Evolutionary conservation across 2,329 filamentous ascomycete genomes (phyloP), one percentile per base, ranked within the genome.

Genomic region (Sclerotinia nivalis): DNA sequence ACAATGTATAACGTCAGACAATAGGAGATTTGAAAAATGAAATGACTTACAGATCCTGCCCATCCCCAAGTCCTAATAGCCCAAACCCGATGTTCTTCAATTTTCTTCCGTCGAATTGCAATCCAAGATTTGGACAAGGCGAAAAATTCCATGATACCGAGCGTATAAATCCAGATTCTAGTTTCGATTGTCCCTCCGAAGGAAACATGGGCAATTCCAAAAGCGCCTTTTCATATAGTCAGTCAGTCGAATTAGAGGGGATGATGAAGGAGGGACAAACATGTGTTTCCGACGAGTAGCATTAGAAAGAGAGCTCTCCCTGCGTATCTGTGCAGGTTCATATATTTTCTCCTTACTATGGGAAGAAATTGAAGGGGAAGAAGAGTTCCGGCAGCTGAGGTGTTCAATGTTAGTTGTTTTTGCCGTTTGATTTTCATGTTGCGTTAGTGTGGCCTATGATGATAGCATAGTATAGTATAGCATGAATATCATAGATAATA

Each of bases 51-150:
- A 20, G 28, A 59, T 2, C 65, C 65, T 22, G 40, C 25, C 65
- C 52, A 67, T 20, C 65, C 65, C 65, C 65, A 67, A 67, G 65
- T 49, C 65, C 65, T 67, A 15, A 67, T 59, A n/a, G 65, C 65
- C 65, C 65, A 67, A 37, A 25, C 28, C 28, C 65, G 25, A 45
- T 67, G 65, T 22, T 56, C 43, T 18, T 1, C 22, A 22, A 59
- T 37, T 37, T 47, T 67, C 7, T 47, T 47, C 20, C 34, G 65
- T 31, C 65, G 31, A 37, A 67, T 49, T 7, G 52, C 52, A 47
- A 58, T 20, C 65, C 52, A 67, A 18, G 65, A 67, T 59, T 45
- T 59, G 22, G 37, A 8, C 13, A 59, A 31, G 9, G 40, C 52
- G 45, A 58, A 47, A n/a, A 22, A 58, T 37, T n/a, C 20, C 65